These are phyloP conservation scores for Apiotrichum domesticum DNA, from an alignment of 1,284 basidiomycete species.

Conservation along the genomic window DNA sequence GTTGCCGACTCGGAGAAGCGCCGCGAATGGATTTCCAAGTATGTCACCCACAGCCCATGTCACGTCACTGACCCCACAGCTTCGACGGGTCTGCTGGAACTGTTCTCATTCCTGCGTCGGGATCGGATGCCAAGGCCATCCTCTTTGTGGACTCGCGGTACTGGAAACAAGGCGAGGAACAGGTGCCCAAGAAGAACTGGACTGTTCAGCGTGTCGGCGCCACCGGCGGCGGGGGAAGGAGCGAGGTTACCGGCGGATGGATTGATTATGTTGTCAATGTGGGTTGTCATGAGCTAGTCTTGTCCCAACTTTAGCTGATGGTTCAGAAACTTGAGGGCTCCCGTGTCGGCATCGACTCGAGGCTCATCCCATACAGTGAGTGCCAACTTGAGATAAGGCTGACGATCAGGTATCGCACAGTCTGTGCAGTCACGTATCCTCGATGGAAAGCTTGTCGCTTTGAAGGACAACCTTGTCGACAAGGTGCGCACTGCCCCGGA, in stretches of 20 bases:
- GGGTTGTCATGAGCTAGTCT: conserved; percentile 4
- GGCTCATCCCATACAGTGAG: conserved; percentile 68
- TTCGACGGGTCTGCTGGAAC: conserved; percentile 82
- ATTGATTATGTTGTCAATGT: conserved; percentile 66
- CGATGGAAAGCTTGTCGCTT: conserved; percentile 58
- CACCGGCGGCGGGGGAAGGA: conserved; percentile 45
- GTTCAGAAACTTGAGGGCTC: conserved; percentile 53
- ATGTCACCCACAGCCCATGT: conserved; percentile 29
- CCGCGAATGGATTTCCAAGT: conserved; percentile 76
- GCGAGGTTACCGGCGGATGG: conserved; percentile 59
- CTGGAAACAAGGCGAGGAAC: conserved; percentile 73
- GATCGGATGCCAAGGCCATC: conserved; percentile 50
- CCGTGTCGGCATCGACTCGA: conserved; percentile 80
- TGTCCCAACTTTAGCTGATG: conserved; percentile 1
- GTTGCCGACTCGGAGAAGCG: conserved; percentile 74
- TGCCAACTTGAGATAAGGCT: not conserved
- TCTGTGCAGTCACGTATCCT: conserved; percentile 42
- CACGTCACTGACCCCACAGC: conserved; percentile 44
- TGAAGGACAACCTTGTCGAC: conserved; percentile 71
- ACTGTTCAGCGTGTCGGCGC: conserved; percentile 62
- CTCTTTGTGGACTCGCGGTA: conserved; percentile 84
- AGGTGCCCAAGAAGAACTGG: conserved; percentile 71
- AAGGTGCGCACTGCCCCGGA: conserved; percentile 66
- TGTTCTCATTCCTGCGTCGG: conserved; percentile 64
- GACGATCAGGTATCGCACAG: conserved; percentile 5